Evolutionary conservation across 371 early-diverging fungal genomes (phyloP).

Genomic region (Rhizopus stolonifer): DNA sequence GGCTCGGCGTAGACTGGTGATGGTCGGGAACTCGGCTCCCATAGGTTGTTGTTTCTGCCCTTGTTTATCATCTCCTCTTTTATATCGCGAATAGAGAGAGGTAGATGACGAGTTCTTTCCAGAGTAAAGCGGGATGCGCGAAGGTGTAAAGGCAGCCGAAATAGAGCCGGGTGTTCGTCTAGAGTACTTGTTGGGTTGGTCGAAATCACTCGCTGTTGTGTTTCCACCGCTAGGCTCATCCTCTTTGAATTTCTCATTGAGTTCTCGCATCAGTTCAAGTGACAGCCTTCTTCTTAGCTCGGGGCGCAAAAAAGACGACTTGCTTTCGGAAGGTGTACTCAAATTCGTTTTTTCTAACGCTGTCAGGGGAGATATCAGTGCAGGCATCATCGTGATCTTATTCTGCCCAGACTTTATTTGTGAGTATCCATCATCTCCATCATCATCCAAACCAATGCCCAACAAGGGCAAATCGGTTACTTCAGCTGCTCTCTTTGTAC

Average conservation of each 20-base stretch:
- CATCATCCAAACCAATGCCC: slow-evolving; percentile 35
- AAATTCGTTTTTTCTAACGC: background rate
- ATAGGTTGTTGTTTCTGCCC: background rate
- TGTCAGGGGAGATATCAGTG: slow-evolving; percentile 1
- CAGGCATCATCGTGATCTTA: slow-evolving; percentile 6
- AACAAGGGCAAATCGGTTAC: slow-evolving; percentile 41
- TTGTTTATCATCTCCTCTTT: background rate
- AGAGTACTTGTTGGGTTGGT: slow-evolving; percentile 12
- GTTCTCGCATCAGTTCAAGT: slow-evolving; percentile 36
- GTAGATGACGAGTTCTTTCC: background rate
- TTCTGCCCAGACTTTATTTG: background rate
- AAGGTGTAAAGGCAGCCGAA: slow-evolving; percentile 33
- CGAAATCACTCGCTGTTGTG: background rate
- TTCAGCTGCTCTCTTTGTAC: slow-evolving; percentile 42
- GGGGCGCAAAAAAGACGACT: slow-evolving; percentile 25
- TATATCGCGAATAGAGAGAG: background rate
- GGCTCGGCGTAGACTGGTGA: background rate
- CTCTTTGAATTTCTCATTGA: slow-evolving; percentile 26
- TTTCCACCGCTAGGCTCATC: slow-evolving; percentile 5
- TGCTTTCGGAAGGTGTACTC: slow-evolving; percentile 2
- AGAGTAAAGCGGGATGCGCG: slow-evolving; percentile 32
- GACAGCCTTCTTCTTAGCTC: slow-evolving; percentile 39
- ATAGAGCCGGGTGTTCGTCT: slow-evolving; percentile 20
- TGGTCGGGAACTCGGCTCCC: too few species aligned
- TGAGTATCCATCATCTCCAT: slow-evolving; percentile 15